Percentiles rank a stretch among this genome's conserved stretches.
phyloP scores from a whole-genome alignment of 805 yeast species.

The Wickerhamiella domercqiae region DNA sequence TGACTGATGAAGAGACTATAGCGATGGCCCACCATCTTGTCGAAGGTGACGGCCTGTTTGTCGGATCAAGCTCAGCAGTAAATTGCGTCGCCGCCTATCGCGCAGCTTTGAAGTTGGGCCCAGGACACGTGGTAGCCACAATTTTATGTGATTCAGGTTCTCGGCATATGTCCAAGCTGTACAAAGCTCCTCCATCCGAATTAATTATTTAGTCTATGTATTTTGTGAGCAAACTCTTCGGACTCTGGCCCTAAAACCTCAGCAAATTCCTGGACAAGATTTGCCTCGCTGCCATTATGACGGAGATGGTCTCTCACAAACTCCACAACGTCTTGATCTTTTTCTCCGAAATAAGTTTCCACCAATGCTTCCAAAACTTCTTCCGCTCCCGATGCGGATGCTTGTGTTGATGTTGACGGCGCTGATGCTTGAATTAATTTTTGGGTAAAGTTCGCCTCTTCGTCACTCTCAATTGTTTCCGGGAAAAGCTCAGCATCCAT shows the following conservation, averaged over 20 bases:
- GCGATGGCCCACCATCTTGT: slow-evolving; percentile 78
- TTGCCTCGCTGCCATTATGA: background rate
- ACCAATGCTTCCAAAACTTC: background rate
- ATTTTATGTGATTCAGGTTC: slow-evolving; percentile 87
- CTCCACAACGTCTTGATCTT: background rate
- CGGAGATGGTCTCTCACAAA: slow-evolving; percentile 1
- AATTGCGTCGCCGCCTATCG: slow-evolving; percentile 80
- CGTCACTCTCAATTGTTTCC: too few species aligned
- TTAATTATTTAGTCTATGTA: background rate
- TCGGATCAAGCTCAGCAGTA: slow-evolving; percentile 88
- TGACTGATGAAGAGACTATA: slow-evolving; percentile 64
- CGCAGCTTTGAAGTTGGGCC: slow-evolving; percentile 34
- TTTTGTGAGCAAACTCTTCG: background rate
- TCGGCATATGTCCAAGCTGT: slow-evolving; percentile 80
- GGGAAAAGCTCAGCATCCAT: too few species aligned
- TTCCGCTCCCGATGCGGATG: too few species aligned
- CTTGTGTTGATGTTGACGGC: too few species aligned
- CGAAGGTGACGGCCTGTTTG: slow-evolving; percentile 72
- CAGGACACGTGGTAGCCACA: slow-evolving; percentile 61
- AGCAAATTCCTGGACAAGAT: background rate
- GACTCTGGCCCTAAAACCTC: slow-evolving; percentile 2
- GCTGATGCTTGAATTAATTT: too few species aligned
- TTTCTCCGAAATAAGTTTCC: background rate
- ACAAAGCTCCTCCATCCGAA: slow-evolving; percentile 24
- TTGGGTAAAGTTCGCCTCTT: too few species aligned